Evolutionary conservation across 2,329 filamentous ascomycete species (phyloP).

Genomic region (Coleophoma eucalyptorum): DNA sequence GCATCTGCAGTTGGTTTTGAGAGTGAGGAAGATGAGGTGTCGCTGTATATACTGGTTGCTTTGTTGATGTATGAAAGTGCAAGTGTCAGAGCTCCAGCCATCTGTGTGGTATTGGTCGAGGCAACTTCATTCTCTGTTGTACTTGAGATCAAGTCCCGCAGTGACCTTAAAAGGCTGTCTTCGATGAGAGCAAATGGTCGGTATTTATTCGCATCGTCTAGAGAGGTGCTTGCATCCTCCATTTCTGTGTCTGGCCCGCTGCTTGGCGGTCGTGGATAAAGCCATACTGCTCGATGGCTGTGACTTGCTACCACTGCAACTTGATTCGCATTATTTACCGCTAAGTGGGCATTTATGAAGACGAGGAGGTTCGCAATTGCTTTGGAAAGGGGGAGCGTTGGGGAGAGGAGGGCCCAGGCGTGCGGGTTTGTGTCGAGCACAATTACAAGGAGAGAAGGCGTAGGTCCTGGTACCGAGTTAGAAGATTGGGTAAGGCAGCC

Average conservation of each 20-base stretch:
- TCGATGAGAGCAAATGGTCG: conserved; percentile 88
- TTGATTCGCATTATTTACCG: conserved; percentile 89
- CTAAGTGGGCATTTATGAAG: conserved; percentile 94
- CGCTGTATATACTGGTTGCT: conserved; percentile 23
- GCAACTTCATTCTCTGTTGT: conserved; percentile 64
- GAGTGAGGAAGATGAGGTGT: conserved; percentile 7
- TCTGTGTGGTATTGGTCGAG: conserved; percentile 73
- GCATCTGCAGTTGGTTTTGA: conserved; percentile 24
- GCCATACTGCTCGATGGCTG: conserved; percentile 79
- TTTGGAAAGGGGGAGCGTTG: conserved; percentile 73
- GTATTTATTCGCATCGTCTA: conserved; percentile 74
- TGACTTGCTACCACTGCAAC: conserved; percentile 91
- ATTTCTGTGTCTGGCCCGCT: conserved; percentile 53
- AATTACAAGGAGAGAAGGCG: conserved; percentile 82
- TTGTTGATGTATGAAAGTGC: conserved; percentile 91
- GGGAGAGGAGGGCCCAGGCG: conserved; percentile 78
- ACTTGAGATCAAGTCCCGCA: conserved; percentile 66
- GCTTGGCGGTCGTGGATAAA: conserved; percentile 65
- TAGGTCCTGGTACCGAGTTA: conserved; percentile 36
- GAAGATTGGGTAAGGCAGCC: conserved; percentile 9
- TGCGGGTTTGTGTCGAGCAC: conserved; percentile 95
- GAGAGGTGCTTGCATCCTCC: conserved; percentile 36
- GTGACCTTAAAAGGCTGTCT: conserved; percentile 69
- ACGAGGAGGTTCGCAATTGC: conserved; percentile 87
- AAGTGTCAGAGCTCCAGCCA: conserved; percentile 86